These are phyloP conservation scores for Phanerochaete sordida DNA, from an alignment of 768 basidiomycete genomes.

Conservation along the genomic window DNA sequence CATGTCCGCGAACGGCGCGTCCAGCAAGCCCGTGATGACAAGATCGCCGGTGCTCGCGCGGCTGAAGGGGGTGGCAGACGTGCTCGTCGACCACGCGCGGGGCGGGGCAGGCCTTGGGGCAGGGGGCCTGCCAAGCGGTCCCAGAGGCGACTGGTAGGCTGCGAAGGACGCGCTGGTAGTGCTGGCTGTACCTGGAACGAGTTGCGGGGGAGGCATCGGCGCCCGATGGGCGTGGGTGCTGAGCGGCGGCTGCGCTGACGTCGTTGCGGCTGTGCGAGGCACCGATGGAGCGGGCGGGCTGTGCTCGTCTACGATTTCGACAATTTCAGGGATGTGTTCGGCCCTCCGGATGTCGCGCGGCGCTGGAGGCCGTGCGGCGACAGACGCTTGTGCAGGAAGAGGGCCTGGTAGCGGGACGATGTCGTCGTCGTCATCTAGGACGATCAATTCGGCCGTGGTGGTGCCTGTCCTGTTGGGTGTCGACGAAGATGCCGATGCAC, in stretches of 20 bases:
- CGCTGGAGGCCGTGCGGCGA: neutral
- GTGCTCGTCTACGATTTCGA: neutral
- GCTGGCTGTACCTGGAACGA: neutral
- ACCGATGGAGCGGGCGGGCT: neutral
- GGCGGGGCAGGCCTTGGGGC: neutral
- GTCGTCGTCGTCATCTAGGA: neutral
- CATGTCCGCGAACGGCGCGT: neutral
- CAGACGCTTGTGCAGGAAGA: neutral
- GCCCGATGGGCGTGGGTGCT: neutral
- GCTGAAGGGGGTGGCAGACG: neutral
- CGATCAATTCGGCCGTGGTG: neutral
- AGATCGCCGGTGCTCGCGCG: neutral
- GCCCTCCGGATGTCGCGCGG: neutral
- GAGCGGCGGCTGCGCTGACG: neutral
- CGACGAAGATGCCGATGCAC: too few species aligned
- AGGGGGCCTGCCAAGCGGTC: neutral
- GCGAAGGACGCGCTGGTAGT: neutral
- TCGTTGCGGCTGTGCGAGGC: neutral
- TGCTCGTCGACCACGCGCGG: neutral
- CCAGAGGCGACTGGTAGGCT: neutral
- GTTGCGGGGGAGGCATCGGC: neutral
- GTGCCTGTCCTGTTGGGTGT: too few species aligned
- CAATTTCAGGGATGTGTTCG: neutral
- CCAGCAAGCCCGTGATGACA: neutral
- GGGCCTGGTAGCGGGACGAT: neutral